phyloP scores from a whole-genome alignment of 2,329 filamentous ascomycete species.

The Diaporthe sp. region DNA sequence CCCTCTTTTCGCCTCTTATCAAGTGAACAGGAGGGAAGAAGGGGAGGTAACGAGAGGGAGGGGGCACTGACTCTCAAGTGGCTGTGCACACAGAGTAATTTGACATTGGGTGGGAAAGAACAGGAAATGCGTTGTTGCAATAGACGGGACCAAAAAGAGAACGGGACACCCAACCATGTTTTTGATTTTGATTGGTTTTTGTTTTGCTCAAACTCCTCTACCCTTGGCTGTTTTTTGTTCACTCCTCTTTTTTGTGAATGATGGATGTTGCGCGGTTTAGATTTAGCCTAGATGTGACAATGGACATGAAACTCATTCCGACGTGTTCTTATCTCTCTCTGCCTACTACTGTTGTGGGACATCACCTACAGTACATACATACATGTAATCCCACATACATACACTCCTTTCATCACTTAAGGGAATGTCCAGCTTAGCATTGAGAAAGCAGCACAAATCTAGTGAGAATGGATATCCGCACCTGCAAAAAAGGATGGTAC shows the following conservation, averaged over 20 bases:
- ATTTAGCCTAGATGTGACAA: constrained; percentile 35
- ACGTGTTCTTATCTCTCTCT: not conserved
- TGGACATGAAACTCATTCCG: constrained; percentile 16
- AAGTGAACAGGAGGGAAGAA: not conserved
- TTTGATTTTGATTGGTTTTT: not conserved
- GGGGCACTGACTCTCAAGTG: not conserved
- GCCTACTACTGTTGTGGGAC: not conserved
- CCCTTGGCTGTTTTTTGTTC: not conserved
- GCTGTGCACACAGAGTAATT: not conserved
- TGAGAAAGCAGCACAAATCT: too few species aligned
- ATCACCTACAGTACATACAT: too few species aligned
- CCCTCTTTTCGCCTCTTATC: not conserved
- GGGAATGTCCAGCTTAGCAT: too few species aligned
- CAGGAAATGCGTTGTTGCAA: constrained; percentile 1
- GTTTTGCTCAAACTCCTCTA: not conserved
- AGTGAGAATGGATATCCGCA: too few species aligned
- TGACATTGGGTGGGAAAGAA: constrained; percentile 26
- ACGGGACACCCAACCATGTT: constrained; percentile 26
- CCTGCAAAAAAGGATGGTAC: too few species aligned
- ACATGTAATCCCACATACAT: not conserved
- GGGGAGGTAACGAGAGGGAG: not conserved
- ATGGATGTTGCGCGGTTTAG: constrained; percentile 23
- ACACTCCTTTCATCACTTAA: too few species aligned
- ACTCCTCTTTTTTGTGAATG: constrained; percentile 1
- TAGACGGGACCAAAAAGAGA: constrained; percentile 27